Conservation (phyloP, 148 eudicot species). For the Arctostaphylos glauca region DNA sequence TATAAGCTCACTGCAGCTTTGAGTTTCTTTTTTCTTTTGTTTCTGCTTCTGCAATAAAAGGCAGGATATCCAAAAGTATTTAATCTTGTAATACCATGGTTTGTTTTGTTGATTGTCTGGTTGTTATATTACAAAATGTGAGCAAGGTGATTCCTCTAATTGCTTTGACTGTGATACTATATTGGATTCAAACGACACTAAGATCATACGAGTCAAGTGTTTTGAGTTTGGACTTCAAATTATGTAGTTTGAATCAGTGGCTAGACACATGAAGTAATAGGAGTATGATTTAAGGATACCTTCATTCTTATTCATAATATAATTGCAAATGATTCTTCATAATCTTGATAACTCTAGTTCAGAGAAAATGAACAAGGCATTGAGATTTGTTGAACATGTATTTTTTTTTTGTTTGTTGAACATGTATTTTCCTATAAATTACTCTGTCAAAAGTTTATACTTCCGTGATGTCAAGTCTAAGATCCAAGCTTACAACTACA, state of each 20-base stretch:
- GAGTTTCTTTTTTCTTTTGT: background rate
- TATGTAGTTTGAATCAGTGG: background rate
- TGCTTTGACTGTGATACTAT: background rate
- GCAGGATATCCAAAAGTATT: background rate
- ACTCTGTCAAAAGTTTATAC: too few species aligned
- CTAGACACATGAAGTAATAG: background rate
- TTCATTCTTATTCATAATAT: background rate
- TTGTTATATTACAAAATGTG: background rate
- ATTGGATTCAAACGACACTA: background rate
- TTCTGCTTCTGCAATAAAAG: background rate
- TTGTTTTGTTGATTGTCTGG: background rate
- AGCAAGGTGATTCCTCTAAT: background rate
- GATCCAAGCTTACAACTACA: background rate
- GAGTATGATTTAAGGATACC: background rate
- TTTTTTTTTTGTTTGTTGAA: too few species aligned
- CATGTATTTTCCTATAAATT: too few species aligned
- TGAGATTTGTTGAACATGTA: background rate
- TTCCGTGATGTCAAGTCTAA: background rate
- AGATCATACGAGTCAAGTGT: background rate
- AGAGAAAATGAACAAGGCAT: background rate
- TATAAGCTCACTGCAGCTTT: constrained; percentile 8
- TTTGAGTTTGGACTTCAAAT: background rate
- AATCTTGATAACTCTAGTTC: background rate
- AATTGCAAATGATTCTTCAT: background rate
- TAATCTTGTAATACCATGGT: background rate